Conservation (phyloP, 2,329 filamentous ascomycete species). For the Penicillium verrucosum region DNA sequence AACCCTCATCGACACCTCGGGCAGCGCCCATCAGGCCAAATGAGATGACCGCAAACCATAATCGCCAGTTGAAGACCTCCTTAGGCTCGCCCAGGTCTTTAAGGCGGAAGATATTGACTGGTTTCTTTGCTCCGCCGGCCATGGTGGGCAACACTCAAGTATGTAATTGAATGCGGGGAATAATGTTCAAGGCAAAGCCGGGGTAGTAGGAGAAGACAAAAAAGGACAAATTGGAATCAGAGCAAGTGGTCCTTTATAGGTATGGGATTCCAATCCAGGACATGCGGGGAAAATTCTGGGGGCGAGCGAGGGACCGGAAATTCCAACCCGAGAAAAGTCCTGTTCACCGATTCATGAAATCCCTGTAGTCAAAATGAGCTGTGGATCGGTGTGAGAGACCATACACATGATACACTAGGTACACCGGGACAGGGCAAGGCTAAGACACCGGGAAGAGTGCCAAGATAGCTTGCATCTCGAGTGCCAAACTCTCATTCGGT, state of each 20-base stretch:
- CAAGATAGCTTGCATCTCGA: conserved; percentile 23
- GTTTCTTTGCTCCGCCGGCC: conserved; percentile 47
- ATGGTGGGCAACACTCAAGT: conserved; percentile 19
- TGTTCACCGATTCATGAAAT: background rate
- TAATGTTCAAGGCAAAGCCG: background rate
- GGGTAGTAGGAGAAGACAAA: background rate
- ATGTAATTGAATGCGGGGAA: background rate
- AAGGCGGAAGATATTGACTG: conserved; percentile 56
- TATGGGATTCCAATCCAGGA: background rate
- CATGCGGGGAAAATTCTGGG: conserved; percentile 8
- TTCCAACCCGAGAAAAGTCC: background rate
- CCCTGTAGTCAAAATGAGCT: background rate
- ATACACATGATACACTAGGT: conserved; percentile 7
- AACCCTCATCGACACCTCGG: conserved; percentile 74
- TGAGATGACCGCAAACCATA: conserved; percentile 72
- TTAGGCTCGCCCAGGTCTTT: conserved; percentile 64
- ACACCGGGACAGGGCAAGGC: conserved; percentile 9
- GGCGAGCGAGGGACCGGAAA: background rate
- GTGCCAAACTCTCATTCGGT: conserved; percentile 9
- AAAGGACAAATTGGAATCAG: background rate
- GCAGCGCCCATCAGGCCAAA: conserved; percentile 75
- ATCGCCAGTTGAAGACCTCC: conserved; percentile 71
- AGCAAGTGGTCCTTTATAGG: conserved; percentile 5
- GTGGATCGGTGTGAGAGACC: background rate
- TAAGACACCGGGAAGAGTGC: conserved; percentile 12